Percentiles rank a stretch among this genome's conserved stretches.
phyloP scores from a whole-genome alignment of 805 yeast genomes.

The Lachancea cidri region DNA sequence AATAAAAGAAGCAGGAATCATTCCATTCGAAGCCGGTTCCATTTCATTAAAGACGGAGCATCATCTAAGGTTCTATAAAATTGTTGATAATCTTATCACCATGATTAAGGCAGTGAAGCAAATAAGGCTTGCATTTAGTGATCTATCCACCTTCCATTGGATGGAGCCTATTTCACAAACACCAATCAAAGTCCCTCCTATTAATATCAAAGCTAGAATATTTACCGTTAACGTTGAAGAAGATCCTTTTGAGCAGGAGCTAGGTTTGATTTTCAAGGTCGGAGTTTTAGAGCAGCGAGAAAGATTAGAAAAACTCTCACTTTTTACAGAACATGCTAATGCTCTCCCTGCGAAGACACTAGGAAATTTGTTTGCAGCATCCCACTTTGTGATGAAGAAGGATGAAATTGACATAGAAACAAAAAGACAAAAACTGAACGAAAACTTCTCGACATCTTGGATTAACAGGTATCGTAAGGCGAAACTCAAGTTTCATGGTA shows the following conservation, averaged over 20 bases:
- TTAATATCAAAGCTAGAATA: conserved; percentile 38
- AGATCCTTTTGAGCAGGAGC: conserved; percentile 60
- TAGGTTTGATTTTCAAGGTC: conserved; percentile 51
- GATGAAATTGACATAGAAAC: conserved; percentile 6
- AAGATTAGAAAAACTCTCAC: conserved; percentile 38
- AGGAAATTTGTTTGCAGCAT: conserved; percentile 3
- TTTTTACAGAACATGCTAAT: conserved; percentile 21
- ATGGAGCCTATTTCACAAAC: conserved; percentile 25
- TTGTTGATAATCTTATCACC: conserved; percentile 47
- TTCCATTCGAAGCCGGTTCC: conserved; percentile 14
- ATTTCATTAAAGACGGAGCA: conserved; percentile 31
- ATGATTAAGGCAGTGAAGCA: conserved; percentile 45
- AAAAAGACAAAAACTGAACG: conserved; percentile 18
- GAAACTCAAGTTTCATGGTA: conserved; percentile 25
- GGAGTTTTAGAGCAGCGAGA: conserved; percentile 54
- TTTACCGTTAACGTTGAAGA: conserved; percentile 51
- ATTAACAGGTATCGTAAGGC: conserved; percentile 32
- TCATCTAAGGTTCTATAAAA: conserved; percentile 40
- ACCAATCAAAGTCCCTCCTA: conserved; percentile 36
- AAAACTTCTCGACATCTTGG: conserved; percentile 41
- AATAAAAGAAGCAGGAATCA: background rate
- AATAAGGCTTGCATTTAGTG: conserved; percentile 38
- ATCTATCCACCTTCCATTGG: conserved; percentile 25
- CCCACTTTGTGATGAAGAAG: background rate
- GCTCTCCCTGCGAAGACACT: conserved; percentile 2